These are phyloP conservation scores for Marasmius tenuissimus DNA, from an alignment of 1,284 basidiomycete species.

Conservation along the genomic window DNA sequence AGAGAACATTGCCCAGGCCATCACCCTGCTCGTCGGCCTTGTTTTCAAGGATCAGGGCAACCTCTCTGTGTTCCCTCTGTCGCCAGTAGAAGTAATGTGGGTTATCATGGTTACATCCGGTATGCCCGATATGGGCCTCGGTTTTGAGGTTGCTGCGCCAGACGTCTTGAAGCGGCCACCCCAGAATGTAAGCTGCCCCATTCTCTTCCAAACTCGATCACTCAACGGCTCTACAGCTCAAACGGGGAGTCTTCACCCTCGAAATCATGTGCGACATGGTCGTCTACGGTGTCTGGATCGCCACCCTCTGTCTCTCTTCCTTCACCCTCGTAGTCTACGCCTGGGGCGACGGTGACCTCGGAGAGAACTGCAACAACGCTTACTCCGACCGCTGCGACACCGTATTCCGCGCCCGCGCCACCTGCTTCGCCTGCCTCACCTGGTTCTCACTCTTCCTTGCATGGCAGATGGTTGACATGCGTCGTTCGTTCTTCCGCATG, in stretches of 20 bases:
- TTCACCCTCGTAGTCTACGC: slow-evolving; percentile 48
- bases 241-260: slow-evolving; percentile 51
- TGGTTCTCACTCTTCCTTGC: slow-evolving; percentile 46
- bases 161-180: slow-evolving; percentile 65
- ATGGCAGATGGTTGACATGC: slow-evolving; percentile 42
- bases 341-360: slow-evolving; percentile 44
- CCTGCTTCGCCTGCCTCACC: slow-evolving; percentile 52
- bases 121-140: slow-evolving; percentile 58
- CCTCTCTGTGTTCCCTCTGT: slow-evolving; percentile 66
- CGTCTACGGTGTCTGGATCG: neutral
- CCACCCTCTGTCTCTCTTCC: neutral
- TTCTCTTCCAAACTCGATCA: slow-evolving; percentile 51
- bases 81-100: slow-evolving; percentile 67
- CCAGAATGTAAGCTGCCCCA: slow-evolving; percentile 38
- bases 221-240: slow-evolving; percentile 62
- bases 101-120: slow-evolving; percentile 45
- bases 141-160: slow-evolving; percentile 53
- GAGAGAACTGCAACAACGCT: slow-evolving; percentile 47
- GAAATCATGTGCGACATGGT: neutral
- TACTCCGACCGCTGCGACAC: slow-evolving; percentile 30
- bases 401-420: slow-evolving; percentile 56
- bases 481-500: slow-evolving; percentile 36
- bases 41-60: slow-evolving; percentile 58
- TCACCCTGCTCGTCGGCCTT: slow-evolving; percentile 62
- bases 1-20: slow-evolving; percentile 58